These are phyloP conservation scores for Zhuliangozyma blackwelliae DNA, from an alignment of 1,139 yeast species.

Conservation along the genomic window DNA sequence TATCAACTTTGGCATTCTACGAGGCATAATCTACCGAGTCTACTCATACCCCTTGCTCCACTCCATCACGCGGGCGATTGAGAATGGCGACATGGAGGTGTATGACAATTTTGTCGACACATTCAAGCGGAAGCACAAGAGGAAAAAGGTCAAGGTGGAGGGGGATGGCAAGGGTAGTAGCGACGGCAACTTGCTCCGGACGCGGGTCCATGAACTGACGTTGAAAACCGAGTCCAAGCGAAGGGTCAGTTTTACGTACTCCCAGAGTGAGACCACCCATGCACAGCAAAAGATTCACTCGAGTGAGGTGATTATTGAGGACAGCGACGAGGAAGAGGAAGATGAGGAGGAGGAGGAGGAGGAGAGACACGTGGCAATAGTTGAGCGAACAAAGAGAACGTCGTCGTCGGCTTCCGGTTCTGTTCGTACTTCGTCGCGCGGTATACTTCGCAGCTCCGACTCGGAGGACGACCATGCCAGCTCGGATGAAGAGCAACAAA, in stretches of 20 bases:
- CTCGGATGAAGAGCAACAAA: slow-evolving; percentile 24
- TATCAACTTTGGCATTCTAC: slow-evolving; percentile 78
- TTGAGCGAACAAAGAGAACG: slow-evolving; percentile 4
- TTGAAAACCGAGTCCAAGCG: slow-evolving; percentile 21
- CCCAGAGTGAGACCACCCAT: slow-evolving; percentile 1
- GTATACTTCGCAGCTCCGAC: slow-evolving; percentile 1
- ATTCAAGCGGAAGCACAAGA: slow-evolving; percentile 12
- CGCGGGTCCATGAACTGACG: slow-evolving; percentile 27
- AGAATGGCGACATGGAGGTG: slow-evolving; percentile 25
- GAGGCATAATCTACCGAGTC: slow-evolving; percentile 79
- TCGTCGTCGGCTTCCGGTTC: slow-evolving; percentile 6
- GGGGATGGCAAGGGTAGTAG: slow-evolving; percentile 3
- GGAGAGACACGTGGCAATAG: slow-evolving; percentile 1
- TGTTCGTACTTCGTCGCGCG: background rate
- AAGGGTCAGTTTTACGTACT: slow-evolving; percentile 33
- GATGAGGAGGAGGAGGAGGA: slow-evolving; percentile 1
- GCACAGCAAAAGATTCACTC: slow-evolving; percentile 3
- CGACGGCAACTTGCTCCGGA: slow-evolving; percentile 17
- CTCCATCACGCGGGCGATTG: slow-evolving; percentile 33
- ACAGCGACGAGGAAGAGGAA: slow-evolving; percentile 4
- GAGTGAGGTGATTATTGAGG: slow-evolving; percentile 12
- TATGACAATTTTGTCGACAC: slow-evolving; percentile 25
- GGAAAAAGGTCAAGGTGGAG: slow-evolving; percentile 3
- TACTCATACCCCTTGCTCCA: slow-evolving; percentile 66
- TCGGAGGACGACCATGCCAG: slow-evolving; percentile 13